Evolutionary conservation across 768 basidiomycete species (phyloP).

Genomic region (Vararia minispora): DNA sequence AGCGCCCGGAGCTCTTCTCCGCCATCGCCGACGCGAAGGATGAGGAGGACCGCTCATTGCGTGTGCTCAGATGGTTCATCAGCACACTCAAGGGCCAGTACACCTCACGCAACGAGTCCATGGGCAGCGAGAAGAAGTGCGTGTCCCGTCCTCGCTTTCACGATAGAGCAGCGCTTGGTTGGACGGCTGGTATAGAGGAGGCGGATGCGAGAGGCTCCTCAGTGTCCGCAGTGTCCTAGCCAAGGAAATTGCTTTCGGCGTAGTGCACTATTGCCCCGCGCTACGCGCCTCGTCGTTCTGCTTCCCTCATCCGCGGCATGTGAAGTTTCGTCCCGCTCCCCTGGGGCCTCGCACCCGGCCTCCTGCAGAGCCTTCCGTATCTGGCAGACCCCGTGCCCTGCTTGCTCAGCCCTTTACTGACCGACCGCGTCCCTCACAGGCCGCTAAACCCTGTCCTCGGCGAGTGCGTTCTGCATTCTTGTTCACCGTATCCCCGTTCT

Average conservation of each 20-base stretch:
- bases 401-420: conserved; percentile 8
- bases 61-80: conserved; percentile 94
- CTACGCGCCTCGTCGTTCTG: too few species aligned
- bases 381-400: too few species aligned
- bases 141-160: conserved; percentile 17
- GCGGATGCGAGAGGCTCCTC: too few species aligned
- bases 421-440: conserved; percentile 28
- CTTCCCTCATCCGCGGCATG: too few species aligned
- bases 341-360: too few species aligned
- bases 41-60: conserved; percentile 61
- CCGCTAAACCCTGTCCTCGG: conserved; percentile 94
- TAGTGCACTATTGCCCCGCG: too few species aligned
- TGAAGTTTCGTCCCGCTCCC: too few species aligned
- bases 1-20: conserved; percentile 83
- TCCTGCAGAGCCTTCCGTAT: too few species aligned
- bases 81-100: conserved; percentile 93
- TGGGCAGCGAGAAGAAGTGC: conserved; percentile 97
- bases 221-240: too few species aligned
- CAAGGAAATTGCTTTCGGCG: too few species aligned
- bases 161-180: too few species aligned
- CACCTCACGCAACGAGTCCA: conserved; percentile 87
- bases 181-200: too few species aligned
- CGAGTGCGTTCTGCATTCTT: conserved; percentile 44
- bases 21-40: conserved; percentile 70
- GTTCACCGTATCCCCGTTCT: not conserved